Base-by-base conservation (phyloP, 2,329 filamentous ascomycete species). In the Aspergillus sp. region DNA sequence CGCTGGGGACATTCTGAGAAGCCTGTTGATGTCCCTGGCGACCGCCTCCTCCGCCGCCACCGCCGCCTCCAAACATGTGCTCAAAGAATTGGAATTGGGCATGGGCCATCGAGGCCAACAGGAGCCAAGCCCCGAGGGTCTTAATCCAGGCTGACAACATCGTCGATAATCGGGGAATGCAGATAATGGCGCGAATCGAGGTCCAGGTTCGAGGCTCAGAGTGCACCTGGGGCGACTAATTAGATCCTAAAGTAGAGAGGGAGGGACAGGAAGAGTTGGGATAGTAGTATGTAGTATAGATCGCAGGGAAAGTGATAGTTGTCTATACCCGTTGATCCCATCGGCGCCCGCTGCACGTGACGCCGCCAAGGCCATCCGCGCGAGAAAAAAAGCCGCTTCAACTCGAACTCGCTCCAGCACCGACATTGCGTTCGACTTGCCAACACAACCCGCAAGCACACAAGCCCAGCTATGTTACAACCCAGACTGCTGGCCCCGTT, bases 1-100 rank as follows among this genome's bases (percentile, higher is more conserved):
- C 94, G 71, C 91, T 96, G 2, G 91, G 85, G 29, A 90, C 91
- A 74, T 97, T 95, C 26, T 86, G 85, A 66, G 88, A 82, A 57
- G 86, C 84, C 50, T 83, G 81, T 49, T 84, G 80, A 52, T 84
- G 77, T 65, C 86, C 84, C 58, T 85, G 81, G 62, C 78, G 78
- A 60, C 82, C 82, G 12, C 54, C 57, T 5, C 59, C 59, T 65
- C 85, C 85, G 68, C 87, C 84, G 75, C 31, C 31, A 22, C 54
- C 57, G 12, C 59, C 59, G 66, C 85, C 85, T 68, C 87, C 84
- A 75, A 99, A 98, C 91, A 98, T 96, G 70, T 98, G 92, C 75
- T 97, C 93, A 79, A 98, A 99, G 85, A 99, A 96, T 73, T 91
- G 90, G 76, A 98, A 98, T 78, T 98, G 94, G 11, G 91, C 91